A percentile compares a stretch with the other conserved stretches of the same genome.
Evolutionary conservation across 2,329 filamentous ascomycete genomes (phyloP).

Genomic region (Colletotrichum agaves): DNA sequence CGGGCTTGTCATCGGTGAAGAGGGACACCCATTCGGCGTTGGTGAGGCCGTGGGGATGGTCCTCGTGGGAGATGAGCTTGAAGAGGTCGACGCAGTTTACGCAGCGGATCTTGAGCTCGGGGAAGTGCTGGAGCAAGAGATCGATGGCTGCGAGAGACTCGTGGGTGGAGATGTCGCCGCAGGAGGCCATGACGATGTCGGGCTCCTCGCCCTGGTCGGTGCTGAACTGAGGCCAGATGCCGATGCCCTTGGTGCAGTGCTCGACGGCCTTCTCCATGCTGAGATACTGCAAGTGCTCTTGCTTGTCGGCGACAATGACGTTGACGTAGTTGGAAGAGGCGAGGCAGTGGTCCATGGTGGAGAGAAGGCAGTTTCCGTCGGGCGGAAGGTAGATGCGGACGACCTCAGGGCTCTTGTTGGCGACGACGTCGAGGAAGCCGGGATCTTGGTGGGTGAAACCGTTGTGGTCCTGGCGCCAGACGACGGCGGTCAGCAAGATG

Average conservation of each 20-base stretch:
- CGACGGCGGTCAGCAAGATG: constrained; percentile 80
- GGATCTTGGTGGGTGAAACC: constrained; percentile 86
- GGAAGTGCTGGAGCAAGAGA: constrained; percentile 76
- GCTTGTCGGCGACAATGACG: constrained; percentile 83
- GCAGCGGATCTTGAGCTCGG: constrained; percentile 79
- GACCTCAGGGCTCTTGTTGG: constrained; percentile 83
- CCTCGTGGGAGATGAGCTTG: constrained; percentile 76
- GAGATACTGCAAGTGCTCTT: constrained; percentile 81
- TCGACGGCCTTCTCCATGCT: constrained; percentile 76
- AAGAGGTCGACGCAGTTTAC: constrained; percentile 86
- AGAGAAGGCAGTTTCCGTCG: constrained; percentile 81
- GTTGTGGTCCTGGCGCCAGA: constrained; percentile 87
- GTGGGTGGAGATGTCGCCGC: constrained; percentile 79
- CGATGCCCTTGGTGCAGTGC: constrained; percentile 82
- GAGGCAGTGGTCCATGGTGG: constrained; percentile 80
- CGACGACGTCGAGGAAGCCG: constrained; percentile 81
- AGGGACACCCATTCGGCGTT: constrained; percentile 74
- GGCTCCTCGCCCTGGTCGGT: constrained; percentile 76
- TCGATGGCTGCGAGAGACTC: constrained; percentile 81
- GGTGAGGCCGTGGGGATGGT: constrained; percentile 79
- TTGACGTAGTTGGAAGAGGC: constrained; percentile 82
- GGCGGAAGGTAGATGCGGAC: constrained; percentile 85
- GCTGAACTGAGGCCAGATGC: constrained; percentile 81
- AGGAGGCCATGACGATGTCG: constrained; percentile 80
- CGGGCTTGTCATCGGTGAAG: constrained; percentile 77